Evolutionary conservation across 2,329 filamentous ascomycete species (phyloP).

Genomic region (Cephalotrichum gorgonifer): DNA sequence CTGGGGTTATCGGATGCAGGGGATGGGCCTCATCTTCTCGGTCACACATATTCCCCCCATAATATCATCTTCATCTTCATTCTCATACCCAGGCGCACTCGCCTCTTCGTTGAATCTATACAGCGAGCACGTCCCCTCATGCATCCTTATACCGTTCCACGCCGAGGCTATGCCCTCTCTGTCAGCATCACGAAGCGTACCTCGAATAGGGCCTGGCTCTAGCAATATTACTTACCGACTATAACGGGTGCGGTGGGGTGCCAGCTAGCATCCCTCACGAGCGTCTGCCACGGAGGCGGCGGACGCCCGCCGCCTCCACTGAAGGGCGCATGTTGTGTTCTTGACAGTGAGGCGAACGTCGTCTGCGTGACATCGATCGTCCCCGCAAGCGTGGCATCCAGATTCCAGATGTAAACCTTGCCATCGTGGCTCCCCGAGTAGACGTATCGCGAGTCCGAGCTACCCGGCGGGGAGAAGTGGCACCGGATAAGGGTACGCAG

Average conservation of each 20-base stretch:
- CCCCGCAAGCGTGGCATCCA: conserved; percentile 75
- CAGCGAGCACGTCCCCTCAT: conserved; percentile 63
- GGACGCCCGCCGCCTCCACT: neutral
- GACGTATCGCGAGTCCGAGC: conserved; percentile 83
- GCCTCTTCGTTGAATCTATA: conserved; percentile 62
- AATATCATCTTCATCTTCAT: neutral
- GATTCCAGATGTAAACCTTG: conserved; percentile 82
- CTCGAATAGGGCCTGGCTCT: neutral
- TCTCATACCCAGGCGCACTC: neutral
- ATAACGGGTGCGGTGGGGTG: conserved; percentile 76
- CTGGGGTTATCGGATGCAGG: neutral
- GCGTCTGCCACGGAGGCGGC: conserved; percentile 52
- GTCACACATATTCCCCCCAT: neutral
- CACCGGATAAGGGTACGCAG: conserved; percentile 86
- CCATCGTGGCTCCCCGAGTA: conserved; percentile 88
- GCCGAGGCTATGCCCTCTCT: conserved; percentile 52
- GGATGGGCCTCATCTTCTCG: neutral
- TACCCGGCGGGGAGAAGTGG: conserved; percentile 82
- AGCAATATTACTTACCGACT: conserved; percentile 37
- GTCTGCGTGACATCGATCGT: conserved; percentile 68
- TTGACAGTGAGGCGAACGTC: conserved; percentile 47
- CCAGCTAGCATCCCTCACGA: conserved; percentile 84
- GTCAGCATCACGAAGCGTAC: neutral
- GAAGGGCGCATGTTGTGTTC: neutral
- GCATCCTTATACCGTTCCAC: conserved; percentile 69